Base-by-base conservation (phyloP, 257 asterid genomes). In the Gardenia jasminoides region DNA sequence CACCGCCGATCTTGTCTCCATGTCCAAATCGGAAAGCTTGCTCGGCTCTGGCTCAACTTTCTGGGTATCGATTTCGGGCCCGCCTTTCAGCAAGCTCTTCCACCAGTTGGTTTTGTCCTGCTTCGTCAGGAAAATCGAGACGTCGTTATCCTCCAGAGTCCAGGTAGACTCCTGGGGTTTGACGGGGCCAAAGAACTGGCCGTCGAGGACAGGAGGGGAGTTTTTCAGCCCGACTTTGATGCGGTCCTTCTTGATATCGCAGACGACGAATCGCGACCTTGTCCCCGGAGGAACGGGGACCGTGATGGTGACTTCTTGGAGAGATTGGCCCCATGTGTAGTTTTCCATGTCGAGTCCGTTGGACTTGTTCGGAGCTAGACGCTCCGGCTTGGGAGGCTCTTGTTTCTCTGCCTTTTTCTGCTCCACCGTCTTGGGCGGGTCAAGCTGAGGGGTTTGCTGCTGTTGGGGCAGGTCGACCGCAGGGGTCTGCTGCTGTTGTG, bases 51-150 rank as follows among this genome's bases (percentile, higher is more conserved):
- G 85, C 68, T 82, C 78, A 7, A 82, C 82, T 44, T 78, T 82
- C 72, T 82, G 85, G 3, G 80, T 82, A 19, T 82, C 80, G 6
- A 82, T 78, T 39, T 67, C 85, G 5, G 80, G 77, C 1, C 54
- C 85, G n/a, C 85, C 82, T 36, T 74, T 79, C 52, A 82, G 16
- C 77, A 82, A 33, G 52, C 75, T 66, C 50, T 73, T 82, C 98
- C 99, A 95, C 97, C 99, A 92, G 61, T 93, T 93, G 94, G 93
- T 88, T 84, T 91, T 93, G 80, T 94, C 86, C 72, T 89, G 94
- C 79, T 94, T 92, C 17, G 97, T 94, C 50, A 94, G 83, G 79
- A 92, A 93, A 74, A 94, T 80, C 70, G 96, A 89, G 46, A 92
- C 76, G 62, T 87, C 90, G 72, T 89, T 92, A 82, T 91, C 97